Conservation (phyloP, 2,329 filamentous ascomycete genomes). For the Dactylella cylindrospora region DNA sequence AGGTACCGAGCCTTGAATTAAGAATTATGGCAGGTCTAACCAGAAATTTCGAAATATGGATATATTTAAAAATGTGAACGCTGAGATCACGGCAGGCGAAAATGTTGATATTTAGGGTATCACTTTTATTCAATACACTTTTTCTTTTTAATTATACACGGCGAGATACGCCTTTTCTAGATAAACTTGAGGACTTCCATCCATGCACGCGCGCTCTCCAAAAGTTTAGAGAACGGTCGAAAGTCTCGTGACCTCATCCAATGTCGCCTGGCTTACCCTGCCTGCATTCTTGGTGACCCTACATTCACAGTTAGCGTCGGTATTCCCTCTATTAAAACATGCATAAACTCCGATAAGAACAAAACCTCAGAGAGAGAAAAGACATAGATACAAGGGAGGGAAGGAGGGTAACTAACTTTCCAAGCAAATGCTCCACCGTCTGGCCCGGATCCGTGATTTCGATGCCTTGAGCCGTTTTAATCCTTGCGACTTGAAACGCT, state of each 20-base stretch:
- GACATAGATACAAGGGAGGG: background rate
- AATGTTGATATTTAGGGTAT: too few species aligned
- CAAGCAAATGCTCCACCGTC: constrained; percentile 61
- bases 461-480: constrained; percentile 63
- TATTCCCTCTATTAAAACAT: constrained; percentile 8
- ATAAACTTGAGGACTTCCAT: constrained; percentile 3
- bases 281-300: constrained; percentile 61
- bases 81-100: too few species aligned
- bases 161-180: too few species aligned
- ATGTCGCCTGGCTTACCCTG: constrained; percentile 56
- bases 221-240: constrained; percentile 45
- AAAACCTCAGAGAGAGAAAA: background rate
- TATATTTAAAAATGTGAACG: too few species aligned
- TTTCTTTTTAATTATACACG: too few species aligned
- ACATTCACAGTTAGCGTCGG: too few species aligned
- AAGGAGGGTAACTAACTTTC: constrained; percentile 52
- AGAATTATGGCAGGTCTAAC: too few species aligned
- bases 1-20: too few species aligned
- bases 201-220: too few species aligned
- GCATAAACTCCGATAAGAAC: background rate
- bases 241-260: constrained; percentile 58
- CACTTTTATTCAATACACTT: too few species aligned
- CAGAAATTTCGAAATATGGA: too few species aligned
- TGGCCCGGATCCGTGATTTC: constrained; percentile 57
- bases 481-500: constrained; percentile 61